phyloP scores from a whole-genome alignment of 257 asterid genomes.

The Solanum gandarillasii region DNA sequence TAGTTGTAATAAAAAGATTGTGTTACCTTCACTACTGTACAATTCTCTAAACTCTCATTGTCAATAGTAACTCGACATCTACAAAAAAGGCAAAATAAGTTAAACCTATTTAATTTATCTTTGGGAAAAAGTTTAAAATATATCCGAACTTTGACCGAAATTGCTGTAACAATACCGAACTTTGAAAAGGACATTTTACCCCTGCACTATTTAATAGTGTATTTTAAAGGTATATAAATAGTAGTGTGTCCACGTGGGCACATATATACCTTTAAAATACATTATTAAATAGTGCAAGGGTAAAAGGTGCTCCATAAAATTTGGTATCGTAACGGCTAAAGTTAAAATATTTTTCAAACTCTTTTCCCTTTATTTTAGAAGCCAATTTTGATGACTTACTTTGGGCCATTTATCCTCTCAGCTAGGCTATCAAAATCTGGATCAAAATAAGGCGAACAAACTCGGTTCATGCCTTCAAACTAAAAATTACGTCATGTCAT shows the following conservation, averaged over 20 bases:
- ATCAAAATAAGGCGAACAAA: slow-evolving; percentile 59
- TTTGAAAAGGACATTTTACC: no score
- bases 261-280: no score
- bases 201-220: no score
- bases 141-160: no score
- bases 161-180: no score
- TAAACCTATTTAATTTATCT: not conserved
- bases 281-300: no score
- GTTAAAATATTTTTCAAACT: no score
- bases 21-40: slow-evolving; percentile 56
- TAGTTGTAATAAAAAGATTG: not conserved
- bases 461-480: slow-evolving; percentile 33
- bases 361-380: not conserved
- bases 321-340: no score
- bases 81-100: slow-evolving; percentile 4
- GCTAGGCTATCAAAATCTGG: slow-evolving; percentile 68
- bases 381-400: slow-evolving; percentile 22
- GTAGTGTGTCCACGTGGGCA: no score
- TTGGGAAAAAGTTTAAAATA: no score
- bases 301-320: no score
- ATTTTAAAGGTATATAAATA: no score
- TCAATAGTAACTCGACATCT: slow-evolving; percentile 60
- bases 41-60: slow-evolving; percentile 44
- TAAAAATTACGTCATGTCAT: not conserved
- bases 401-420: slow-evolving; percentile 61